Evolutionary conservation across 2,329 filamentous ascomycete species (phyloP), one percentile per base, ranked within the genome.

Genomic region (Neonectria faginata): DNA sequence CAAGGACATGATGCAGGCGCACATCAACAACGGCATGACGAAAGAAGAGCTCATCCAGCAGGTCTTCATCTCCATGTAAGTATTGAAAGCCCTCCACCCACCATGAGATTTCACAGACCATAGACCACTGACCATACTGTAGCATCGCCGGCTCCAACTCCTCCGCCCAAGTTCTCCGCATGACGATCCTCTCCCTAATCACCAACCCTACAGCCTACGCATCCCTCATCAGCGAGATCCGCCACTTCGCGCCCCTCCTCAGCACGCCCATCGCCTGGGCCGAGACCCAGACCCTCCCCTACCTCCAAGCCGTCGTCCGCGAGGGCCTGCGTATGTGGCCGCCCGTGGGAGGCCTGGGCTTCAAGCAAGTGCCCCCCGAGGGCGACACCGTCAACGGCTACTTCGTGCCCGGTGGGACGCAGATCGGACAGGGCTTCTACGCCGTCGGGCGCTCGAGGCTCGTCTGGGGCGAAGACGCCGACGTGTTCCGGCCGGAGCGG

Each of bases 141-240:
- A 86, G 84, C 66, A 85, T 88, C 71, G 86, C 86, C 16, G 87
- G 87, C 27, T 88, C 87, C 20, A 87, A 89, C 75, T 88, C 86
- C 0, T 88, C 87, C 0, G 86, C 87, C 0, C 84, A 83, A 0
- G 81, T 82, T 1, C 77, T 89, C 2, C 83, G 86, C 3, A 79
- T 83, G 64, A 85, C 81, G 5, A 62, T 88, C 44, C 80, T 88
- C 36, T 83, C 84, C 62, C 74, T 88, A 44, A 80, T 83, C 42
- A 85, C 82, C 41, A 79, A 82, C 22, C 76, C 78, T 2, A 74
- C 69, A 0, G 79, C 85, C 11, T 82, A 85, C 67, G 57, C 69
- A 2, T 65, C 67, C 5, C 72, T 87, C 0, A 67, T 77, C 1
- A 53, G 74, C 18, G 86, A 87, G 70, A 79, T 89, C 22, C 83